phyloP scores from a whole-genome alignment of 208 protist species.

The Acanthamoeba lenticulata region DNA sequence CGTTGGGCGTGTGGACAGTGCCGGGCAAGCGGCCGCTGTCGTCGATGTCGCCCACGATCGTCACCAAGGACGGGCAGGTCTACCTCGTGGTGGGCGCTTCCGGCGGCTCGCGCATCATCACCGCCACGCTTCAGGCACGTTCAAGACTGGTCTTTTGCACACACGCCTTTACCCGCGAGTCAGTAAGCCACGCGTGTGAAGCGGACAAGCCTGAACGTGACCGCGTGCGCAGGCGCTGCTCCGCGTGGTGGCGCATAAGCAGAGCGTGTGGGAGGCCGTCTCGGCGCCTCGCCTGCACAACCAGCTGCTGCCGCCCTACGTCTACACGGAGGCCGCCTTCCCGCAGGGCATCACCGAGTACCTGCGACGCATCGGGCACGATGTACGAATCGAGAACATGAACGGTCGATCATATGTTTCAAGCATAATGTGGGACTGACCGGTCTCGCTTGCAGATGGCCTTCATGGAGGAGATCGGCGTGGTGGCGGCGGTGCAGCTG shows the following conservation, averaged over 20 bases:
- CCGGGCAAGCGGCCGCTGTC: conserved; percentile 84
- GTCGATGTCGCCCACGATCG: conserved; percentile 81
- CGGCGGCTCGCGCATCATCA: conserved; percentile 79
- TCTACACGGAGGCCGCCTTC: conserved; percentile 26
- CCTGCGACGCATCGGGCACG: not conserved
- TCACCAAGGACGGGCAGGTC: conserved; percentile 67
- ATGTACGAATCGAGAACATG: not conserved
- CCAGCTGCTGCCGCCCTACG: conserved; percentile 24
- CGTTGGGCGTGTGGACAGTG: not conserved
- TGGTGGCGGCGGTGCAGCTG: not conserved
- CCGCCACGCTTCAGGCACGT: conserved; percentile 47
- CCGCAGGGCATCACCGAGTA: not conserved
- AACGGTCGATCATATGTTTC: not conserved
- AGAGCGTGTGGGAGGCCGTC: conserved; percentile 3
- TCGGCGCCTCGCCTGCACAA: conserved; percentile 36
- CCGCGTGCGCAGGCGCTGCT: conserved; percentile 21
- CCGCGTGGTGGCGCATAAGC: conserved; percentile 35
- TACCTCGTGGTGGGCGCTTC: conserved; percentile 73
- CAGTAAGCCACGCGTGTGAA: no score
- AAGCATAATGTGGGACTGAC: not conserved
- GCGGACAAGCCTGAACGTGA: not conserved
- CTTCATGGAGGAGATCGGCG: not conserved
- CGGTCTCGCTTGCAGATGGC: not conserved
- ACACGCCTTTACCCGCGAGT: not conserved
- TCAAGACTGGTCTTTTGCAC: not conserved